Base-by-base conservation (phyloP, 352 stramenopile genomes). In the Phytopythium cucurbitacearum region DNA sequence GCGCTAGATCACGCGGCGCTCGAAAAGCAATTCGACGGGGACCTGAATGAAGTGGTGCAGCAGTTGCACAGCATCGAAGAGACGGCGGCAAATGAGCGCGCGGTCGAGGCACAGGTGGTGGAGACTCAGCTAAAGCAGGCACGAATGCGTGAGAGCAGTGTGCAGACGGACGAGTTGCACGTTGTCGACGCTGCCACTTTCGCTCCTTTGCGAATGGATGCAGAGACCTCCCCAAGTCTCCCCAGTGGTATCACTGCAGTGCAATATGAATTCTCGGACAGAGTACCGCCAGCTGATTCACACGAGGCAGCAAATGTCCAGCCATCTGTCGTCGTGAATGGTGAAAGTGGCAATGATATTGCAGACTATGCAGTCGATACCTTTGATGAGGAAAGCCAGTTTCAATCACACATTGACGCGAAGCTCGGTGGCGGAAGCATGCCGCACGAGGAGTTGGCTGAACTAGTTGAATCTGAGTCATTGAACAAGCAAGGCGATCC, bases 11-110 rank as follows among this genome's bases (percentile, higher is more conserved):
- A 88, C 40, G 57, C 58, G 37, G 54, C 56, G 0, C 41, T 87
- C 3, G 72, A 77, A 13, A 66, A 68, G 34, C 67, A 78, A 33
- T 83, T 87, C 50, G 77, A 90, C 48, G 52, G 53, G 3, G 67
- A 84, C 44, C 56, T 88, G 13, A 53, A 70, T 0, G 60, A 75
- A 0, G 66, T 85, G 1, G 53, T 76, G 37, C 40, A 71, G 2
- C 55, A 85, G 41, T 36, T 89, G 5, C 49, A 82, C 33, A 40
- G 4, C 0, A 64, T 87, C 48, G 60, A 65, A 8, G 58, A 79
- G 35, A 39, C 36, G 9, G 71, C 85, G 36, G 45, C 66, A n/a
- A 51, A 57, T 3, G 61, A 81, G 34, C 32, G 55, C 7, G 34
- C 35, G 0, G 47, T 11, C 10, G 52, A 59, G 1, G 42, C 63